phyloP scores from a whole-genome alignment of 129 eudicot genomes.

The Flaveria bidentis region DNA sequence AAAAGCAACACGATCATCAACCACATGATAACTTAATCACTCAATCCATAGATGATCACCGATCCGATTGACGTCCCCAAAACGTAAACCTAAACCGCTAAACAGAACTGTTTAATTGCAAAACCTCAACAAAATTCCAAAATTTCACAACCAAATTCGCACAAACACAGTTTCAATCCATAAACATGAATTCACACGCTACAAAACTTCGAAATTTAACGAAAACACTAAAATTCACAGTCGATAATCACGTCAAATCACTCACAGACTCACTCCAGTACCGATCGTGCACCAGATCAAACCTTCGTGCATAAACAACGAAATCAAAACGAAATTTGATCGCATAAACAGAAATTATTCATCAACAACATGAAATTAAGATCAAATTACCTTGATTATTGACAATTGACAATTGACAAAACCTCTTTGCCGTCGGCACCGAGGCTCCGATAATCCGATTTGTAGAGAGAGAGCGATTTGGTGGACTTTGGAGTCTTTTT shows the following conservation, averaged over 20 bases:
- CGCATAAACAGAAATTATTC: neutral
- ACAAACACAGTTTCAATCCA: slow-evolving; percentile 22
- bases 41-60: slow-evolving; percentile 10
- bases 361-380: neutral
- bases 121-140: slow-evolving; percentile 20
- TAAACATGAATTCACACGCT: slow-evolving; percentile 12
- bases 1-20: slow-evolving; percentile 29
- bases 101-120: neutral
- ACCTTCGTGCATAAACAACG: neutral
- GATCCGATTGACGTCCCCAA: slow-evolving; percentile 15
- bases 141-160: slow-evolving; percentile 5
- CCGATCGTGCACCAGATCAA: slow-evolving; percentile 3
- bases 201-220: slow-evolving; percentile 17
- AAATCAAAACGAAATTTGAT: neutral
- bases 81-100: slow-evolving; percentile 19
- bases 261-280: slow-evolving; percentile 4
- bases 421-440: slow-evolving; percentile 11
- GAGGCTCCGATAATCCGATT: neutral
- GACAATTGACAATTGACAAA: slow-evolving; percentile 15
- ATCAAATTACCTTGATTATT: slow-evolving; percentile 23
- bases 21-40: neutral
- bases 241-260: neutral
- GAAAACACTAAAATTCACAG: neutral
- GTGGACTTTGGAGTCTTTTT: slow-evolving; percentile 31
- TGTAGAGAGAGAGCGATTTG: slow-evolving; percentile 14